These are phyloP conservation scores for Amphicarpaea edgeworthii DNA, from an alignment of 306 rosid genomes.

Conservation along the genomic window DNA sequence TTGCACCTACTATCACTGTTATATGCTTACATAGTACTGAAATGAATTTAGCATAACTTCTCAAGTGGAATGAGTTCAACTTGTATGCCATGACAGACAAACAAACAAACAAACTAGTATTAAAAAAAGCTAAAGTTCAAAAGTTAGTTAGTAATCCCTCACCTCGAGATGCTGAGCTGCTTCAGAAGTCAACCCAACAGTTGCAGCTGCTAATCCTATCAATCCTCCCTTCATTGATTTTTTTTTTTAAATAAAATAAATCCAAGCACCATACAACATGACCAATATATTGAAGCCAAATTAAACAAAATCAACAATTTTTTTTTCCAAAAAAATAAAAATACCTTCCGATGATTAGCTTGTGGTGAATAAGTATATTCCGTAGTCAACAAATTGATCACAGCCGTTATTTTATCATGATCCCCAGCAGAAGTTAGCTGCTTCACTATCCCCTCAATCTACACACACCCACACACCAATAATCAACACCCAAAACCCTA, in stretches of 20 bases:
- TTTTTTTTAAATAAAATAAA: neutral
- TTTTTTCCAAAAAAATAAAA: neutral
- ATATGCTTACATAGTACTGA: neutral
- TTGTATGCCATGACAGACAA: slow-evolving; percentile 24
- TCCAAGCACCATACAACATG: slow-evolving; percentile 17
- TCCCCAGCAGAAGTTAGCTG: slow-evolving; percentile 80
- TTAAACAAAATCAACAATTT: slow-evolving; percentile 25
- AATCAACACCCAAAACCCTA: slow-evolving; percentile 52
- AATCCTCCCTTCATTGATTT: slow-evolving; percentile 80
- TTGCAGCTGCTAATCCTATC: slow-evolving; percentile 99
- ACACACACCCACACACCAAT: slow-evolving; percentile 17
- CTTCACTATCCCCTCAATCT: slow-evolving; percentile 97
- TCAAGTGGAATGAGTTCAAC: slow-evolving; percentile 11
- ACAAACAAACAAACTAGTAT: neutral
- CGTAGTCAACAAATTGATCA: slow-evolving; percentile 74
- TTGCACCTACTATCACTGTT: slow-evolving; percentile 1
- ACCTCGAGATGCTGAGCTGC: slow-evolving; percentile 99
- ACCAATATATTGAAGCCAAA: slow-evolving; percentile 27
- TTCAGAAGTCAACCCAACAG: slow-evolving; percentile 92
- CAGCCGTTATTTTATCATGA: slow-evolving; percentile 83
- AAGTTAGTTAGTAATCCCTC: neutral
- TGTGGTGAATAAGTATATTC: slow-evolving; percentile 84
- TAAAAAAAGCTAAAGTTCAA: neutral
- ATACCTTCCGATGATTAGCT: slow-evolving; percentile 95
- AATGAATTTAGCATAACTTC: slow-evolving; percentile 13